A percentile compares a stretch with the other conserved stretches of the same genome.
phyloP scores from a whole-genome alignment of 2,329 filamentous ascomycete genomes.

The Clonostachys solani region DNA sequence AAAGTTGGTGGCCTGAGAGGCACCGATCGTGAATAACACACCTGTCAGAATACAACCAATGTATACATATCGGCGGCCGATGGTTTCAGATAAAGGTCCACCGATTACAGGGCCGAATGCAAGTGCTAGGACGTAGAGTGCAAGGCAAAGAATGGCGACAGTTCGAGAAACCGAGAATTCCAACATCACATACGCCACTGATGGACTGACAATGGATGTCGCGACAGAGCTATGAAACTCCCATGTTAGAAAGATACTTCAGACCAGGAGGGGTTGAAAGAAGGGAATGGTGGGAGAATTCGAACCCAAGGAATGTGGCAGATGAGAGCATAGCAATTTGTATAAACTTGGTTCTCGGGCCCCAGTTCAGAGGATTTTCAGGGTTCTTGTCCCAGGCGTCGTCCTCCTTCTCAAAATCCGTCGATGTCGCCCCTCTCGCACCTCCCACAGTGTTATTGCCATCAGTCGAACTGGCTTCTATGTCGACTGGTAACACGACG shows the following conservation, averaged over 20 bases:
- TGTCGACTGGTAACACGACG: too few relatives aligned
- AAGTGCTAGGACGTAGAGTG: constrained; percentile 57
- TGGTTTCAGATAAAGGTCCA: constrained; percentile 53
- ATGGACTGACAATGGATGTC: constrained; percentile 49
- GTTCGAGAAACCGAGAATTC: constrained; percentile 52
- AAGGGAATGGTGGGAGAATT: neutral
- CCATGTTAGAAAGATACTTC: neutral
- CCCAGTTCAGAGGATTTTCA: constrained; percentile 48
- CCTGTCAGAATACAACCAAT: constrained; percentile 37
- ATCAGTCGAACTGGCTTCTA: too few relatives aligned
- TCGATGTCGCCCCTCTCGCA: too few relatives aligned
- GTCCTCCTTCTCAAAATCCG: too few relatives aligned
- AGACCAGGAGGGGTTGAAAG: constrained; percentile 5
- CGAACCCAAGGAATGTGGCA: constrained; percentile 33
- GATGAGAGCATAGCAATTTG: constrained; percentile 30
- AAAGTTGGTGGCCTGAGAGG: constrained; percentile 46
- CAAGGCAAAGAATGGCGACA: constrained; percentile 52
- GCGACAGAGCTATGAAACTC: constrained; percentile 38
- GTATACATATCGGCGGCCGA: constrained; percentile 52
- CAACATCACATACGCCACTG: constrained; percentile 35
- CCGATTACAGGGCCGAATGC: constrained; percentile 55
- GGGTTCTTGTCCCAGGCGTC: constrained; percentile 27
- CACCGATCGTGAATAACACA: constrained; percentile 51
- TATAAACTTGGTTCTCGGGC: constrained; percentile 29
- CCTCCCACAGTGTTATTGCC: too few relatives aligned